Evolutionary conservation across 2,329 filamentous ascomycete species (phyloP).

Genomic region (Didymella lethalis): DNA sequence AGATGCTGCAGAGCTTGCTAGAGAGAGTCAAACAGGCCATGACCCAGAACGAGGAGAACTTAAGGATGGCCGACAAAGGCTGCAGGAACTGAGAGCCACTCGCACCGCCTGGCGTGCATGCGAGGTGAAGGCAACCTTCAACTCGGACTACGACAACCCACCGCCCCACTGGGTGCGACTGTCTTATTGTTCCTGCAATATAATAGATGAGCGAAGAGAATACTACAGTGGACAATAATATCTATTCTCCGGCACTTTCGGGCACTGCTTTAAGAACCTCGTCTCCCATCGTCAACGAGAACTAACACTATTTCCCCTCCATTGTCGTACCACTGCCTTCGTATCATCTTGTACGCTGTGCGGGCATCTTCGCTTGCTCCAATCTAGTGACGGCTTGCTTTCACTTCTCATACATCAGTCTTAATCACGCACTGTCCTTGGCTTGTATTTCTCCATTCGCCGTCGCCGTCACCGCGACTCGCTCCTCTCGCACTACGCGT

Average conservation of each 20-base stretch:
- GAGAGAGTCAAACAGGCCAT: conserved; percentile 28
- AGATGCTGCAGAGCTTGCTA: conserved; percentile 24
- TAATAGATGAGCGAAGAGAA: not conserved
- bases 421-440: not conserved
- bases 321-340: not conserved
- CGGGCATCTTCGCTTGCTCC: not conserved
- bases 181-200: not conserved
- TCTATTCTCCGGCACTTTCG: not conserved
- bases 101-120: not conserved
- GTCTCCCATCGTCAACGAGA: not conserved
- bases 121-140: not conserved
- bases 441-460: not conserved
- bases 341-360: not conserved
- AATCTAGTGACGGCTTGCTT: not conserved
- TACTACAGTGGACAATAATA: not conserved
- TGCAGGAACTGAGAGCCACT: not conserved
- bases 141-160: not conserved
- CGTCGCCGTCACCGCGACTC: not conserved
- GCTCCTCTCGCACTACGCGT: not conserved
- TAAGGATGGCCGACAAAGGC: conserved; percentile 11
- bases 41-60: conserved; percentile 30
- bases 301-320: not conserved
- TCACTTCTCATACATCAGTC: not conserved
- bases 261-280: not conserved
- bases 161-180: not conserved